Conservation (phyloP, 768 basidiomycete species). For the Boletellus ananas region DNA sequence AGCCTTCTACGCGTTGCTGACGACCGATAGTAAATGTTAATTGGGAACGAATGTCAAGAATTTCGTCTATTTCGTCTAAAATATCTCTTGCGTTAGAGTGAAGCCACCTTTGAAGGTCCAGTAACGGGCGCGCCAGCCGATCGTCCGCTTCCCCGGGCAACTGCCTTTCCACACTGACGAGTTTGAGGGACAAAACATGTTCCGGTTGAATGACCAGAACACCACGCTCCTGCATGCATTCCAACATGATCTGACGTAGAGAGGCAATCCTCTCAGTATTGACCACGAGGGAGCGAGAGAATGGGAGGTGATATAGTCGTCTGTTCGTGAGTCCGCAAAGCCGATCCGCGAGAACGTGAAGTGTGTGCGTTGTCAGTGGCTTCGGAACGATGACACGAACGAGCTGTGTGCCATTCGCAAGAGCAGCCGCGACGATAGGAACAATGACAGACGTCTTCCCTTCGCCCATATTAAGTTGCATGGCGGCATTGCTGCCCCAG, state of each 20-base stretch:
- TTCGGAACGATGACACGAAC: constrained; percentile 46
- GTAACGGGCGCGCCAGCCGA: constrained; percentile 15
- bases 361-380: constrained; percentile 41
- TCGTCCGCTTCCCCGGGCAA: constrained; percentile 13
- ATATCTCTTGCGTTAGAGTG: constrained; percentile 15
- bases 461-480: constrained; percentile 58
- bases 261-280: constrained; percentile 7
- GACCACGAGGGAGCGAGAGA: constrained; percentile 35
- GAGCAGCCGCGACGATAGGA: constrained; percentile 37
- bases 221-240: constrained; percentile 36
- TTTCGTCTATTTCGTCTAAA: constrained; percentile 23
- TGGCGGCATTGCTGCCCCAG: constrained; percentile 31
- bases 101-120: constrained; percentile 22
- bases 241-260: constrained; percentile 31
- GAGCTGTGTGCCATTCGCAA: constrained; percentile 41
- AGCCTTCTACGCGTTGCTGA: constrained; percentile 35
- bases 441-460: constrained; percentile 47
- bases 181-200: constrained; percentile 46
- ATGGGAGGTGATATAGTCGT: constrained; percentile 44
- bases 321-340: constrained; percentile 42
- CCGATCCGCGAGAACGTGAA: constrained; percentile 39
- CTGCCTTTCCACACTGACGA: constrained; percentile 38
- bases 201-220: constrained; percentile 47
- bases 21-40: constrained; percentile 44
- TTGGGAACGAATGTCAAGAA: constrained; percentile 41